Evolutionary conservation across 192 early-diverging fungal genomes (phyloP).

Genomic region (Neocallimastix lanati): DNA sequence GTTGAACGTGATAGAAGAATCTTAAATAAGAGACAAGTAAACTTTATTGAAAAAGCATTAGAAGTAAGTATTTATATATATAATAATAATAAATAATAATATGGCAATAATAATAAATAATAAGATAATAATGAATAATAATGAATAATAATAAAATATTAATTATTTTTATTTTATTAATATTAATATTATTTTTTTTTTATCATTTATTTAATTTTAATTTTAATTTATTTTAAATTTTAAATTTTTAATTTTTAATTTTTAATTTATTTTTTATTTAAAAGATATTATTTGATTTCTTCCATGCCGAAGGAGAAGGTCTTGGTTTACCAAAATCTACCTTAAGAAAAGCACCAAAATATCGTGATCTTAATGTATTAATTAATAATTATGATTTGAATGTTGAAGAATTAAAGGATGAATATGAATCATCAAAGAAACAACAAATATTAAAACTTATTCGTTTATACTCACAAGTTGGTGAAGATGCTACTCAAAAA

Average conservation of each 20-base stretch:
- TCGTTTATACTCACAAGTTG: neutral
- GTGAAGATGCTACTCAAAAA: neutral
- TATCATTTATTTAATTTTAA: too few relatives aligned
- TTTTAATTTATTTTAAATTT: too few relatives aligned
- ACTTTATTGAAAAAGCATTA: slow-evolving; percentile 7
- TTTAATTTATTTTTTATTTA: neutral
- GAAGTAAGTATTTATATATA: neutral
- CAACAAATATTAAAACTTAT: neutral
- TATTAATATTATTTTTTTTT: too few relatives aligned
- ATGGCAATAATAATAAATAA: too few relatives aligned
- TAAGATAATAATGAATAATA: too few relatives aligned
- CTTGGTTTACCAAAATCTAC: slow-evolving; percentile 15
- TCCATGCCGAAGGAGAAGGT: slow-evolving; percentile 26
- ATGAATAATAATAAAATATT: too few relatives aligned
- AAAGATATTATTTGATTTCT: slow-evolving; percentile 21
- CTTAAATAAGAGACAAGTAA: slow-evolving; percentile 23
- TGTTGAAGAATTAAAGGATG: slow-evolving; percentile 15
- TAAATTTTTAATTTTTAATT: too few relatives aligned
- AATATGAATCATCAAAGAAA: slow-evolving; percentile 17
- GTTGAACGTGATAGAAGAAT: slow-evolving; percentile 20
- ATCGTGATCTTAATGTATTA: slow-evolving; percentile 11
- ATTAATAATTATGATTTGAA: slow-evolving; percentile 13
- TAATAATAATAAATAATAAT: too few relatives aligned
- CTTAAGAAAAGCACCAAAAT: slow-evolving; percentile 14
- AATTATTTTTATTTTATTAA: too few relatives aligned